A percentile compares a stretch with the other conserved stretches of the same genome.
These are phyloP conservation scores for Miamiensis avidus DNA, from an alignment of 169 alveolate genomes.

Conservation along the genomic window DNA sequence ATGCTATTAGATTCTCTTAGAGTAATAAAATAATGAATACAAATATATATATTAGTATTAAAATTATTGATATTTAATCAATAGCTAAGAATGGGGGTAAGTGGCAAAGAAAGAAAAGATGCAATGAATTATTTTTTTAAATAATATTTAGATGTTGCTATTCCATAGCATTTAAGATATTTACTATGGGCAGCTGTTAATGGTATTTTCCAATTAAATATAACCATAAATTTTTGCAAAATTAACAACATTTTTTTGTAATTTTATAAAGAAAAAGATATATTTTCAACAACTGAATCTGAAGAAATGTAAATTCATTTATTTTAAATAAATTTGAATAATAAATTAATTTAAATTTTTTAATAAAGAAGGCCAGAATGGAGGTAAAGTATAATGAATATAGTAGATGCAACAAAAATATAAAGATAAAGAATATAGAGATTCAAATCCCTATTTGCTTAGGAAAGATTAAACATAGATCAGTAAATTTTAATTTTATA, in stretches of 20 bases:
- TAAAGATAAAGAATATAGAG: conserved; percentile 34
- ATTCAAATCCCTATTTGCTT: conserved; percentile 28
- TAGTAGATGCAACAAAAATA: conserved; percentile 12
- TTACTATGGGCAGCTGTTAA: conserved; percentile 40
- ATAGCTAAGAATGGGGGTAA: conserved; percentile 42
- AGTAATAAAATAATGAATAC: conserved; percentile 5
- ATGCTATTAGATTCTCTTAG: conserved; percentile 41
- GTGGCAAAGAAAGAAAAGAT: conserved; percentile 44
- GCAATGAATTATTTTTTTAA: conserved; percentile 46
- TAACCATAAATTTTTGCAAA: not conserved
- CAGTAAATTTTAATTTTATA: conserved; percentile 10
- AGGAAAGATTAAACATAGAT: conserved; percentile 32
- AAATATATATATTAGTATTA: not conserved
- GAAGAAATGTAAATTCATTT: not conserved
- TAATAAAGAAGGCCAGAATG: conserved; percentile 13
- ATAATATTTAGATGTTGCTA: conserved; percentile 32
- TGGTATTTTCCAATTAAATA: not conserved
- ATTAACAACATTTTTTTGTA: not conserved
- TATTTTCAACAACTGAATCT: not conserved
- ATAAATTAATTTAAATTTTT: too few species aligned
- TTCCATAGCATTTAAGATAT: conserved; percentile 43
- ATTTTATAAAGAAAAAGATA: not conserved
- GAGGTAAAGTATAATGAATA: conserved; percentile 18
- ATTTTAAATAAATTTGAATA: too few species aligned
- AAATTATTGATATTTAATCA: not conserved